Evolutionary conservation across 2,329 filamentous ascomycete species (phyloP), one percentile per base, ranked within the genome.

Genomic region (Microdochium trichocladiopsis): DNA sequence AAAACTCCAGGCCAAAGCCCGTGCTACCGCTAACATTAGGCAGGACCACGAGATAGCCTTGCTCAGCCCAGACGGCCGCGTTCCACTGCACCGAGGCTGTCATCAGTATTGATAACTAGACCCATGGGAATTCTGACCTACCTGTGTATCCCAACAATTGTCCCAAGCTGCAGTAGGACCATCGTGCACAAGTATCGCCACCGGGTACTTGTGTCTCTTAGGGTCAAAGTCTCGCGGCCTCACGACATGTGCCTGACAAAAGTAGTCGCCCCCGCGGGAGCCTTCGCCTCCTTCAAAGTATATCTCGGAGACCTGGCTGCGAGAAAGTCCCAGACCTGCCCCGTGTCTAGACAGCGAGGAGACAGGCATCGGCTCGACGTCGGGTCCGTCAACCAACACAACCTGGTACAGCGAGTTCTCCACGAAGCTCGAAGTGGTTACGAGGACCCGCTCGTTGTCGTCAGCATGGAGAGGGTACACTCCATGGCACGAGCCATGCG

Each of bases 1-100:
- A 54, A 33, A 72, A 69, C 0, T 67, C 66, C 9, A 63, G 68
- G 1, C 81, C 82, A 53, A 80, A 85, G 1, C 80, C 78, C 2
- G 72, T 73, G 52, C 78, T 82, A 21, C 80, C 82, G 0, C 78
- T 78, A 2, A 81, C 75, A 56, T 84, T 83, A 3, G 82, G 82
- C 5, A 74, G 68, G n/a, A 84, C 68, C 2, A 83, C 75, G 10
- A 83, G 68, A 54, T 83, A 84, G 9, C 81, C 82, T 60, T 84
- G 78, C 58, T 83, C 78, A 3, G 80, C 81, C 67, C 79, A 84
- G 2, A 79, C 66, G 1, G 75, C 74, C 1, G 72, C 69, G 55
- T 83, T 82, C 74, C 74, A 79, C 56, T 79, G 65, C 3, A 2
- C 10, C 16, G 12, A 12, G 33, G 33, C 14, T 4, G 18, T 51